Evolutionary conservation across 768 basidiomycete species (phyloP), one percentile per base, ranked within the genome.

Genomic region (Russula brevipes): DNA sequence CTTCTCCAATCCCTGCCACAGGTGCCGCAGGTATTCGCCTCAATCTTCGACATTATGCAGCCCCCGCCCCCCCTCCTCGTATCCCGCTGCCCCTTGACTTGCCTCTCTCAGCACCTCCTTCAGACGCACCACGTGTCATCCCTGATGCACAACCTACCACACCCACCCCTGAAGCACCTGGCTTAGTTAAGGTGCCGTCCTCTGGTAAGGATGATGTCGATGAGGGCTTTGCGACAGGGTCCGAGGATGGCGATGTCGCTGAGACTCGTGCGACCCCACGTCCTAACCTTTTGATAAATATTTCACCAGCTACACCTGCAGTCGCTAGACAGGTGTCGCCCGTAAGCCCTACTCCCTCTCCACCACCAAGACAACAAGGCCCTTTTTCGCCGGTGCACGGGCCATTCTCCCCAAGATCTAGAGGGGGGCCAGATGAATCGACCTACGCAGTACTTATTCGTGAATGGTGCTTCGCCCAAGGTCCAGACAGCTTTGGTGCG

Each of bases 381-480:
- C 64, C 66, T 24, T 65, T 59, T 50, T 58, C 64, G 12, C 57
- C 65, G 3, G 14, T 42, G 4, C 57, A 31, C 19, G 57, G 49
- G 44, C 57, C 60, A 11, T 67, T 59, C 39, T 61, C 59, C 38
- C 57, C 61, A 11, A 53, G 38, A 58, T 49, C 31, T 31, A 57
- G 30, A 36, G 67, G 16, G 49, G 41, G 33, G 8, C 17, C 54
- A 8, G 35, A 53, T 33, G 65, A 66, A 38, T 46, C 58, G 30
- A 66, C 67, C 24, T 68, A 66, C 10, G 67, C 67, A 8, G 24
- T 56, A n/a, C 19, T 68, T 24, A 41, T 68, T n/a, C 61, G 67
- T 41, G 65, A 68, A 55, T 68, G 67, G 67, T 68, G 67, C 56
- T 68, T 68, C 24, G 65, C 67, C 5, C 65, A 68, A 19, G 65